Evolutionary conservation across 2,329 filamentous ascomycete species (phyloP).

Genomic region (Colletotrichum limetticola): DNA sequence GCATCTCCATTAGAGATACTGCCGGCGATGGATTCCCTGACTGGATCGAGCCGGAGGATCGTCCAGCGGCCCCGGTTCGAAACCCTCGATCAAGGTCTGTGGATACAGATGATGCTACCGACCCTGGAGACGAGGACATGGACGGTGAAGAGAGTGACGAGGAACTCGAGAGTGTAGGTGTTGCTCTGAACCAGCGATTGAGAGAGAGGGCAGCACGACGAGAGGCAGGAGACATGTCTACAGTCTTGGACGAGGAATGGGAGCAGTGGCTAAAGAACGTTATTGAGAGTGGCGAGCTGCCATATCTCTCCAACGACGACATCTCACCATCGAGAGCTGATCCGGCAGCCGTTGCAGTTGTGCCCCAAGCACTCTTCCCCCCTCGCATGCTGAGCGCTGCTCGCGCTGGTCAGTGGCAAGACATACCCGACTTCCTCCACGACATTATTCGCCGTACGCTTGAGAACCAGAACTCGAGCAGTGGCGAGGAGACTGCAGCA

Average conservation of each 20-base stretch:
- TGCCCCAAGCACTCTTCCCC: conserved; percentile 55
- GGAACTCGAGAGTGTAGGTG: conserved; percentile 67
- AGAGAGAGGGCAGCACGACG: conserved; percentile 71
- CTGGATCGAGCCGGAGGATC: conserved; percentile 62
- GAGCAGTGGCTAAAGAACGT: conserved; percentile 80
- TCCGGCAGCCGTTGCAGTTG: conserved; percentile 40
- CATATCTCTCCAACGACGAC: conserved; percentile 55
- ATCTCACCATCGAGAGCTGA: conserved; percentile 48
- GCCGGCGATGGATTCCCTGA: conserved; percentile 74
- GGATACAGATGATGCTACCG: conserved; percentile 22
- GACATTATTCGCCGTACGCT: conserved; percentile 61
- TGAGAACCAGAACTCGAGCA: conserved; percentile 46
- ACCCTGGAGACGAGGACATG: conserved; percentile 49
- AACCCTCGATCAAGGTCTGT: conserved; percentile 18
- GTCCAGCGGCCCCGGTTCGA: conserved; percentile 31
- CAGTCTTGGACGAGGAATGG: conserved; percentile 76
- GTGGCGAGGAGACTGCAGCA: conserved; percentile 5
- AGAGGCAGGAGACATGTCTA: conserved; percentile 67
- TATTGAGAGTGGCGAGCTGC: conserved; percentile 70
- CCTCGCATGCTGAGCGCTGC: conserved; percentile 64
- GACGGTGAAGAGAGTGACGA: conserved; percentile 65
- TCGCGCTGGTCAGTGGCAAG: conserved; percentile 66
- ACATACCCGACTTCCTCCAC: conserved; percentile 67
- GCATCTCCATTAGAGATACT: conserved; percentile 76
- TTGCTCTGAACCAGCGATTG: conserved; percentile 72